Evolutionary conservation across 768 basidiomycete species (phyloP).

Genomic region (Lanmaoa pseudosensibilis): DNA sequence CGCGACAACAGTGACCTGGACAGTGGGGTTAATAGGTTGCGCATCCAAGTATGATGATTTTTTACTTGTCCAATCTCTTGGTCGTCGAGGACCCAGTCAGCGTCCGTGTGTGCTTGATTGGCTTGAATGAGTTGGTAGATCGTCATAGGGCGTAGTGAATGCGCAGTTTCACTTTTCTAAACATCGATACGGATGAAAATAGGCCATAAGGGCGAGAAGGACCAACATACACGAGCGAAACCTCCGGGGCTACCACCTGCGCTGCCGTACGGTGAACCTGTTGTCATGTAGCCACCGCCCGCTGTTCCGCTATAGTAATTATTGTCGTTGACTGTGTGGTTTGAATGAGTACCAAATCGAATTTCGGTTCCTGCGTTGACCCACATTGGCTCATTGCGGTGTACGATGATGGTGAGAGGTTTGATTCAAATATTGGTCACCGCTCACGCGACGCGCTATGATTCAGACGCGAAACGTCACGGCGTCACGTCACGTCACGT

Average conservation of each 20-base stretch:
- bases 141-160: slow-evolving; percentile 71
- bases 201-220: background rate
- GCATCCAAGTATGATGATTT: background rate
- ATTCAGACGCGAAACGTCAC: slow-evolving; percentile 34
- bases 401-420: slow-evolving; percentile 3
- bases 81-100: slow-evolving; percentile 84
- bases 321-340: slow-evolving; percentile 30
- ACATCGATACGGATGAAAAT: background rate
- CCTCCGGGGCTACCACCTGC: slow-evolving; percentile 62
- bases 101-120: slow-evolving; percentile 82
- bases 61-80: slow-evolving; percentile 77
- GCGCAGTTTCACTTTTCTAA: slow-evolving; percentile 40
- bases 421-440: background rate
- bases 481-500: slow-evolving; percentile 16
- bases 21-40: slow-evolving; percentile 1
- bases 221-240: slow-evolving; percentile 39
- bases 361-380: background rate
- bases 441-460: slow-evolving; percentile 22
- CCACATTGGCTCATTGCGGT: slow-evolving; percentile 47
- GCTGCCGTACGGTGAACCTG: slow-evolving; percentile 59
- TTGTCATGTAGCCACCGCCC: slow-evolving; percentile 59
- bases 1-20: slow-evolving; percentile 71
- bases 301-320: slow-evolving; percentile 44
- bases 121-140: slow-evolving; percentile 74
- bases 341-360: slow-evolving; percentile 5